Base-by-base conservation (phyloP, 306 rosid species). In the Senna siamea region DNA sequence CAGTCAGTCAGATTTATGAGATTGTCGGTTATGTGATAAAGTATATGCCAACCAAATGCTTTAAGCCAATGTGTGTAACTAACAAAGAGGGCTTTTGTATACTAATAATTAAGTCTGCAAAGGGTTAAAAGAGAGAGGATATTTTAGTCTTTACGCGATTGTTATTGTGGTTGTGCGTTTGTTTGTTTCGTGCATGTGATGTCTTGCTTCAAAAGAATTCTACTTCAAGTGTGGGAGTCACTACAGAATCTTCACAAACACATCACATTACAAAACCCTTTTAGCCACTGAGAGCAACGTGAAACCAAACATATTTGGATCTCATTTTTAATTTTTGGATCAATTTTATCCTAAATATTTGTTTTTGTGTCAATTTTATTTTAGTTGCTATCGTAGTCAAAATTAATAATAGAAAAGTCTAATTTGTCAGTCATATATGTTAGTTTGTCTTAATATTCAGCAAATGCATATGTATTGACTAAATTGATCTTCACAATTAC, bases 131-230 rank as follows among this genome's bases (percentile, higher is more conserved):
- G 7, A 6, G 32, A 1, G 28, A 62, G 50, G 68, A 7, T 37
- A 62, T 18, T 62, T 37, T 62, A 5, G 68, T 62, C 9, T 35
- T 48, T 46, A 2, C 17, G 18, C 0, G 17, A 14, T 35, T 60
- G 15, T 17, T 20, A 5, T n/a, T n/a, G n/a, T n/a, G 8, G 3
- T n/a, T n/a, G 14, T 9, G 8, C 40, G 10, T 34, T n/a, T 65
- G 19, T 80, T 62, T 13, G 35, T 32, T 60, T 60, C 11, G 58
- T 76, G 78, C 90, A 83, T 80, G 90, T 74, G 88, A 77, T 76
- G 37, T 58, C 32, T 79, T 74, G 76, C 77, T 55, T 84, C 85
- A 68, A 67, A 65, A 67, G 76, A 75, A 66, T 61, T 84, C 66
- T 75, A 44, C 82, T 53, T 66, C 43, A 84, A 76, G 18, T 18